These are phyloP conservation scores for Pyrenochaeta sp. DNA, from an alignment of 2,329 filamentous ascomycete species.

Conservation along the genomic window DNA sequence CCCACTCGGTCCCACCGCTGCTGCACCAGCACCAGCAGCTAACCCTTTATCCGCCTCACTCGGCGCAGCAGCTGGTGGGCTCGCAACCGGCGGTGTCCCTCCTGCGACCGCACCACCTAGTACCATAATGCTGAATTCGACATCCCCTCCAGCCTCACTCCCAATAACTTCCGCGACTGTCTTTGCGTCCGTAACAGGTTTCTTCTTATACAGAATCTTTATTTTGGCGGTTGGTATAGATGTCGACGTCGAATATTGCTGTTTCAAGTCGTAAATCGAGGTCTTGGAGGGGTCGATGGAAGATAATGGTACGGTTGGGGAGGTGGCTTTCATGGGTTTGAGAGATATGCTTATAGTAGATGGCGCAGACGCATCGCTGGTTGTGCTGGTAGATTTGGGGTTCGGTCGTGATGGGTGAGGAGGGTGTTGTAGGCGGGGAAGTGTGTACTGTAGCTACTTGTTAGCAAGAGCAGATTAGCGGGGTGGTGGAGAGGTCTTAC, in stretches of 20 bases:
- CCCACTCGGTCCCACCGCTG: conserved; percentile 64
- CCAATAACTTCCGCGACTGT: conserved; percentile 75
- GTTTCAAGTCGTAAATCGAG: conserved; percentile 81
- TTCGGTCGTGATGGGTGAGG: conserved; percentile 59
- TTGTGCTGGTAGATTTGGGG: conserved; percentile 52
- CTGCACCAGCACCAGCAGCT: conserved; percentile 42
- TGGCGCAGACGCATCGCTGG: conserved; percentile 45
- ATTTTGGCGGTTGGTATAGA: conserved; percentile 73
- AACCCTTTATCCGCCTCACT: conserved; percentile 61
- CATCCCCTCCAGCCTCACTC: conserved; percentile 60
- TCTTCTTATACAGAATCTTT: conserved; percentile 86
- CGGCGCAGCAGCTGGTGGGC: conserved; percentile 59
- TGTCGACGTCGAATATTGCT: conserved; percentile 69
- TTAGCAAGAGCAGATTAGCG: conserved; percentile 30
- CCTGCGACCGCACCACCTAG: conserved; percentile 67
- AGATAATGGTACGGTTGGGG: conserved; percentile 71
- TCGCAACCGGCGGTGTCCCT: conserved; percentile 53
- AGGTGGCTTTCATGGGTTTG: conserved; percentile 73
- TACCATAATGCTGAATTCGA: conserved; percentile 90
- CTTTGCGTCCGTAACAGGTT: conserved; percentile 81
- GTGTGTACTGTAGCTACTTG: conserved; percentile 66
- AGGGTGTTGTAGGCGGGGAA: conserved; percentile 71
- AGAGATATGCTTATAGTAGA: conserved; percentile 66
- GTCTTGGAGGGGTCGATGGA: conserved; percentile 69
- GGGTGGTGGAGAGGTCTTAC: conserved; percentile 62